Percentiles rank a stretch among this genome's conserved stretches.
These are phyloP conservation scores for Ustilago trichophora DNA, from an alignment of 1,284 basidiomycete genomes.

Conservation along the genomic window DNA sequence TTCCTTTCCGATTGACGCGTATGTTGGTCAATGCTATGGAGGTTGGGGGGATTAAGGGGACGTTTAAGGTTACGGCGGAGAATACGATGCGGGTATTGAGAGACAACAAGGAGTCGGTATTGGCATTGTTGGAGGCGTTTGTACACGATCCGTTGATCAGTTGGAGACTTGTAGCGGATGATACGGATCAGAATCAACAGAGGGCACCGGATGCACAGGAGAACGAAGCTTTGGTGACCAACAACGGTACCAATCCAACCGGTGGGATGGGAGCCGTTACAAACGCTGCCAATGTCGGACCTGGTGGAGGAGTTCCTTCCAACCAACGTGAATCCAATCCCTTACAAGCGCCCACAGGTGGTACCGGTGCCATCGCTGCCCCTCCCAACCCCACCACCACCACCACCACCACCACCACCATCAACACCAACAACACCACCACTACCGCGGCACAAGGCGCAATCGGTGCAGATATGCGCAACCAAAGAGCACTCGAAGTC, in stretches of 20 bases:
- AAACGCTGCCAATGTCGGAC: slow-evolving; percentile 7
- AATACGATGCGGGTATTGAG: slow-evolving; percentile 96
- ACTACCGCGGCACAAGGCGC: too few species aligned
- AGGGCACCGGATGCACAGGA: slow-evolving; percentile 61
- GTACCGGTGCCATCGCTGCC: too few species aligned
- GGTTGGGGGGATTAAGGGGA: slow-evolving; percentile 92
- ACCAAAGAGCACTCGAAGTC: slow-evolving; percentile 62
- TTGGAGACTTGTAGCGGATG: slow-evolving; percentile 69
- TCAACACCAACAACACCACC: too few species aligned
- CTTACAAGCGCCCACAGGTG: too few species aligned
- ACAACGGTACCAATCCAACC: too few species aligned
- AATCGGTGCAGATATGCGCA: too few species aligned
- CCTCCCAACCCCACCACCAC: too few species aligned
- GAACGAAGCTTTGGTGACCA: slow-evolving; percentile 52
- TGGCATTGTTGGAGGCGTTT: slow-evolving; percentile 92
- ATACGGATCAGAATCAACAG: slow-evolving; percentile 40
- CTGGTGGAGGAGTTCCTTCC: neutral
- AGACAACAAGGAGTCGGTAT: slow-evolving; percentile 95
- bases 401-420: neutral
- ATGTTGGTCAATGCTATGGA: slow-evolving; percentile 99
- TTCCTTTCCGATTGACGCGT: slow-evolving; percentile 95
- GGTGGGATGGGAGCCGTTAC: neutral
- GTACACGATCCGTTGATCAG: slow-evolving; percentile 73
- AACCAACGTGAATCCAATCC: slow-evolving; percentile 12
- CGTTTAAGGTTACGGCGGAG: slow-evolving; percentile 94